A percentile compares a stretch with the other conserved stretches of the same genome.
Conservation (phyloP, 805 yeast species). For the Yarrowia alimentaria region DNA sequence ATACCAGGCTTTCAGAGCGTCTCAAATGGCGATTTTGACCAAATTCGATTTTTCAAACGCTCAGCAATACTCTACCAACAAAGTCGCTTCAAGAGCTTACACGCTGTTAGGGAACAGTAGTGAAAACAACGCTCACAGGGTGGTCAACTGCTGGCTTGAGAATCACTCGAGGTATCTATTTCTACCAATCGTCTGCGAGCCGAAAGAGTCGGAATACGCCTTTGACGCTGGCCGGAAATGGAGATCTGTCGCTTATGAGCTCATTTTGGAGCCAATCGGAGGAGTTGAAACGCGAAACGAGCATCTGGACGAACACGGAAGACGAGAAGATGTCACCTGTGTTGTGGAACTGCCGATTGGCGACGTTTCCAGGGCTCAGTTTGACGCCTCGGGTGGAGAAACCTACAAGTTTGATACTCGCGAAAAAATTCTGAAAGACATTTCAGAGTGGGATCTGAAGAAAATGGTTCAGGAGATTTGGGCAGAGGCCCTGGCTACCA, state of each 20-base stretch:
- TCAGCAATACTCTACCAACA: not conserved
- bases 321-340: not conserved
- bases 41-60: not conserved
- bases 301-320: slow-evolving; percentile 4
- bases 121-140: slow-evolving; percentile 20
- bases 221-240: slow-evolving; percentile 15
- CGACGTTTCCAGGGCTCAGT: not conserved
- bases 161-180: not conserved
- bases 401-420: not conserved
- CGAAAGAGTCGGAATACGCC: slow-evolving; percentile 3
- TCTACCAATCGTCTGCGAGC: slow-evolving; percentile 9
- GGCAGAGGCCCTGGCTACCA: slow-evolving; percentile 1
- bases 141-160: slow-evolving; percentile 9
- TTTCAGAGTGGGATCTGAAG: not conserved
- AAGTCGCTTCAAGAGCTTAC: not conserved
- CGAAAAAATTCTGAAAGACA: not conserved
- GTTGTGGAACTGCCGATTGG: not conserved
- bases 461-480: not conserved
- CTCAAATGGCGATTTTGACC: slow-evolving; percentile 12
- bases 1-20: not conserved
- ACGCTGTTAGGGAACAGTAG: not conserved
- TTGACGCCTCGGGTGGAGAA: slow-evolving; percentile 2
- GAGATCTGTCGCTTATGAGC: slow-evolving; percentile 16
- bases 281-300: not conserved
- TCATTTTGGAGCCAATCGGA: slow-evolving; percentile 9